Evolutionary conservation across 306 rosid species (phyloP).

Genomic region (Aeschynomene evenia): DNA sequence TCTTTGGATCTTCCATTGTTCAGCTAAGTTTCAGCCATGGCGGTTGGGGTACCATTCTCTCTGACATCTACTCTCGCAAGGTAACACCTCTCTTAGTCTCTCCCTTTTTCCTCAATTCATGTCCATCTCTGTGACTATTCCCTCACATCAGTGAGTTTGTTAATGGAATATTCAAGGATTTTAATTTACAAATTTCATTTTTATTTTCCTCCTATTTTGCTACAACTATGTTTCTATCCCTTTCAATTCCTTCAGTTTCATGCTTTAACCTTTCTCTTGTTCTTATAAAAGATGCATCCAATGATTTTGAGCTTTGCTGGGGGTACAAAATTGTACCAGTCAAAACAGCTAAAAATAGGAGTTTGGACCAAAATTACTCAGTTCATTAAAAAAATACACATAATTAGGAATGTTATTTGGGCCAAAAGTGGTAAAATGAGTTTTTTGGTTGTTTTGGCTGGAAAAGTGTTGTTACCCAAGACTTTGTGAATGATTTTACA

Average conservation of each 20-base stretch:
- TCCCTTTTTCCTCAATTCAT: not conserved
- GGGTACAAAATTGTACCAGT: too few relatives aligned
- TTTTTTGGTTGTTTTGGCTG: too few relatives aligned
- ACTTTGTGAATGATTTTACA: too few relatives aligned
- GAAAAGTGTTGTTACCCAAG: too few relatives aligned
- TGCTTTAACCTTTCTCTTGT: constrained; percentile 12
- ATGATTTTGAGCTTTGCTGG: too few relatives aligned
- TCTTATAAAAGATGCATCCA: constrained; percentile 17
- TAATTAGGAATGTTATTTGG: too few relatives aligned
- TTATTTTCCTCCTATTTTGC: not conserved
- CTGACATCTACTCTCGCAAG: constrained; percentile 85
- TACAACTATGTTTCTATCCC: not conserved
- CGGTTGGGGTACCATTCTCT: constrained; percentile 88
- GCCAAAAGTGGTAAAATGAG: too few relatives aligned
- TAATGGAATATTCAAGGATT: not conserved
- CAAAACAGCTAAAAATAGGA: too few relatives aligned
- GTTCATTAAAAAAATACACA: too few relatives aligned
- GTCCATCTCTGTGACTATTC: not conserved
- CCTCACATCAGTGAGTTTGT: not conserved
- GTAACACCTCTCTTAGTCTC: constrained; percentile 26
- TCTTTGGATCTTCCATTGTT: constrained; percentile 92
- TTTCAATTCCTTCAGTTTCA: constrained; percentile 19
- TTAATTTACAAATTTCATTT: not conserved
- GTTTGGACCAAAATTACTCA: too few relatives aligned
- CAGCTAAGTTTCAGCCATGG: constrained; percentile 76